phyloP scores from a whole-genome alignment of 2,329 filamentous ascomycete genomes.

The Penicillium sp. region DNA sequence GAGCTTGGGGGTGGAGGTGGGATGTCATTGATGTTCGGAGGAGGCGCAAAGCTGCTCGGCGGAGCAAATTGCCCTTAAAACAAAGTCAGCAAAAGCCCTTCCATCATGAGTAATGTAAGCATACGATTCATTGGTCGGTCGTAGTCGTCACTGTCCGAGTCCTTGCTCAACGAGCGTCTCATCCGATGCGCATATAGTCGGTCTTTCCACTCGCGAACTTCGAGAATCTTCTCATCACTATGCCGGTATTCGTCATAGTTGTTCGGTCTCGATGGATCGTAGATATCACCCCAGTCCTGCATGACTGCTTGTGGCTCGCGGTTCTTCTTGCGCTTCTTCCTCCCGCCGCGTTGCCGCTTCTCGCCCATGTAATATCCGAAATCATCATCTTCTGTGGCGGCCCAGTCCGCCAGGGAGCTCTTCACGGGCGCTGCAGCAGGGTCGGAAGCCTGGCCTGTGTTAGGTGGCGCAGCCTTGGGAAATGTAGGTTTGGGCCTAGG shows the following conservation, averaged over 20 bases:
- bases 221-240: slow-evolving; percentile 78
- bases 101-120: slow-evolving; percentile 15
- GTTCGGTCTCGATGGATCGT: slow-evolving; percentile 79
- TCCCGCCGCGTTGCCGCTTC: slow-evolving; percentile 72
- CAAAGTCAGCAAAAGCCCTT: background rate
- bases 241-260: slow-evolving; percentile 80
- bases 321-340: slow-evolving; percentile 75
- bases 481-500: slow-evolving; percentile 63
- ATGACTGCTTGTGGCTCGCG: slow-evolving; percentile 57
- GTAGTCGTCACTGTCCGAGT: slow-evolving; percentile 52
- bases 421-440: slow-evolving; percentile 49
- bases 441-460: slow-evolving; percentile 25
- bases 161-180: slow-evolving; percentile 44
- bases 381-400: slow-evolving; percentile 76
- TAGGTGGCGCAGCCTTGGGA: slow-evolving; percentile 44
- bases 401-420: slow-evolving; percentile 77
- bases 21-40: slow-evolving; percentile 42
- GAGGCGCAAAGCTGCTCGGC: slow-evolving; percentile 54
- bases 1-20: slow-evolving; percentile 39
- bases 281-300: slow-evolving; percentile 86
- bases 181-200: slow-evolving; percentile 71
- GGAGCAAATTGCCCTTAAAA: slow-evolving; percentile 50
- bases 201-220: slow-evolving; percentile 82
- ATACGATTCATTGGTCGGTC: slow-evolving; percentile 49
- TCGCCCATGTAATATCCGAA: slow-evolving; percentile 63